phyloP scores from a whole-genome alignment of 768 basidiomycete genomes.

The Auricularia sp. region DNA sequence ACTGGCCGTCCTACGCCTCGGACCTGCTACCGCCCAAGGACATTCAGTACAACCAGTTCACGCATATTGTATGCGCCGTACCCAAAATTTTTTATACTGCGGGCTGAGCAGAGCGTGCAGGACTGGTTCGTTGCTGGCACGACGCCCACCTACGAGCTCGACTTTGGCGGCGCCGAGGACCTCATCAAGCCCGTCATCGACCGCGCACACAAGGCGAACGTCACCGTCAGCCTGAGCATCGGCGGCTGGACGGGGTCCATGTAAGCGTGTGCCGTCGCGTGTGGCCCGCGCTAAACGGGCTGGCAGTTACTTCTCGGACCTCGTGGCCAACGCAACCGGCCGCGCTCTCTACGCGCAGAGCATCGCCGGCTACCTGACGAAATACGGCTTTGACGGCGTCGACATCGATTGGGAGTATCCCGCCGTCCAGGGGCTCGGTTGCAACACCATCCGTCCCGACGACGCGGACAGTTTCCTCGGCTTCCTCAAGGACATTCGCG shows the following conservation, averaged over 20 bases:
- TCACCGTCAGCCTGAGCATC: neutral
- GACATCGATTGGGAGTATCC: neutral
- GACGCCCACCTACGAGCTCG: neutral
- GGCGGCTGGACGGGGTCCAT: neutral
- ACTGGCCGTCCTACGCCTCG: neutral
- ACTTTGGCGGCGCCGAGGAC: neutral
- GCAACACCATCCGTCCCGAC: neutral
- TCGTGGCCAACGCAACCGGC: neutral
- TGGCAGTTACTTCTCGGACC: slow-evolving; percentile 1
- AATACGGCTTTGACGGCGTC: neutral
- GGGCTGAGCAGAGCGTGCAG: neutral
- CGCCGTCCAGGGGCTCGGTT: neutral
- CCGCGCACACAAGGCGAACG: neutral
- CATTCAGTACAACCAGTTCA: neutral
- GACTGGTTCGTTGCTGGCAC: neutral
- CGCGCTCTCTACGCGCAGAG: neutral
- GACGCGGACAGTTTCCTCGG: neutral
- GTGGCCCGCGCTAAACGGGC: neutral
- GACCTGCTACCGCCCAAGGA: neutral
- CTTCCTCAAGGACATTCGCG: neutral
- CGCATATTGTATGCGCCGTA: neutral
- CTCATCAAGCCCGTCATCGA: neutral
- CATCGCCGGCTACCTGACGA: neutral
- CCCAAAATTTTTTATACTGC: neutral
- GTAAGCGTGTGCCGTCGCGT: neutral